Evolutionary conservation across 1,139 yeast genomes (phyloP).

Genomic region (Zygosaccharomyces pseudobailii): DNA sequence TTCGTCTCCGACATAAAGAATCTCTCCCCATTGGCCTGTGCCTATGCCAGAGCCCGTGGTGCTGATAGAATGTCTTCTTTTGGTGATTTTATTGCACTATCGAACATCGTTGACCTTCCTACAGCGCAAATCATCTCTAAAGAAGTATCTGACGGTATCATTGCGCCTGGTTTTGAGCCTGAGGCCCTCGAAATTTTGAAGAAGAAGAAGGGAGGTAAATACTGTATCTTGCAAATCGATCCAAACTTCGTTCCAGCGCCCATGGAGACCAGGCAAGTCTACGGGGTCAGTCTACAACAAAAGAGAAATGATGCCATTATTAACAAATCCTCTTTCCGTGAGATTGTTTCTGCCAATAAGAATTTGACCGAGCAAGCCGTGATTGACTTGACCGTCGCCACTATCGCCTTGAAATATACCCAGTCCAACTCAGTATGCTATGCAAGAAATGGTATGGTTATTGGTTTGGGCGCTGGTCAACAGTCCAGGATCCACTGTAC

Average conservation of each 20-base stretch:
- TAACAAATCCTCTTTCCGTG: slow-evolving; percentile 82
- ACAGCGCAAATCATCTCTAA: slow-evolving; percentile 96
- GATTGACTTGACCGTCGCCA: slow-evolving; percentile 91
- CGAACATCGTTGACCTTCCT: slow-evolving; percentile 92
- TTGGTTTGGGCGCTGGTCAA: slow-evolving; percentile 98
- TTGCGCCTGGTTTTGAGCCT: slow-evolving; percentile 93
- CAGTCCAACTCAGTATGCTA: slow-evolving; percentile 98
- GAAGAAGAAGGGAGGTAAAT: slow-evolving; percentile 95
- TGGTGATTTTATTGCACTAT: slow-evolving; percentile 96
- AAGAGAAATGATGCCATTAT: slow-evolving; percentile 97
- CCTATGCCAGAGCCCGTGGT: slow-evolving; percentile 99
- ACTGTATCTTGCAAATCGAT: slow-evolving; percentile 92
- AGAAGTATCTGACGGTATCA: slow-evolving; percentile 97
- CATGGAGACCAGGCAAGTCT: slow-evolving; percentile 88
- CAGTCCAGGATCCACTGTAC: slow-evolving; percentile 99
- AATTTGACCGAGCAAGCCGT: slow-evolving; percentile 85
- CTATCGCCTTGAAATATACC: slow-evolving; percentile 93
- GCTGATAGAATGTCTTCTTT: slow-evolving; percentile 99
- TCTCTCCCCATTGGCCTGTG: slow-evolving; percentile 93
- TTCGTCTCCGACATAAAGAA: slow-evolving; percentile 93
- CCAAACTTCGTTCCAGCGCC: slow-evolving; percentile 84
- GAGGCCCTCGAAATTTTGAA: slow-evolving; percentile 85
- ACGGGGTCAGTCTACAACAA: slow-evolving; percentile 91
- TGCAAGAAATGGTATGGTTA: slow-evolving; percentile 98
- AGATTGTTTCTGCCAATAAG: slow-evolving; percentile 84